Evolutionary conservation across 352 stramenopile species (phyloP).

Genomic region (Plasmopara viticola): DNA sequence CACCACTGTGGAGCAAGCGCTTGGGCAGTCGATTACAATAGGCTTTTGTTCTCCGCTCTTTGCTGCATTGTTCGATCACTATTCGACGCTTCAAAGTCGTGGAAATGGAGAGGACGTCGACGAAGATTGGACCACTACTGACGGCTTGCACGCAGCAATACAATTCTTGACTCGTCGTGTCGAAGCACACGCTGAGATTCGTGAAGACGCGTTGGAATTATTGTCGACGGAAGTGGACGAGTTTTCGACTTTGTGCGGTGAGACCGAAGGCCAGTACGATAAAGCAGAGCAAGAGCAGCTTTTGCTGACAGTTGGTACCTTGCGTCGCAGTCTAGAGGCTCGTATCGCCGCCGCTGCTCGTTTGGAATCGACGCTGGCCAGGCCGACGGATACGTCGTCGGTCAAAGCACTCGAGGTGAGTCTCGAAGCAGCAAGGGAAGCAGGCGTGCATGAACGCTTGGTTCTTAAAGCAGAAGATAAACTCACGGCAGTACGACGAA

Average conservation of each 20-base stretch:
- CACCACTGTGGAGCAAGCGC: slow-evolving; percentile 42
- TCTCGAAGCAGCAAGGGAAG: slow-evolving; percentile 51
- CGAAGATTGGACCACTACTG: slow-evolving; percentile 15
- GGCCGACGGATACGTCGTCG: slow-evolving; percentile 38
- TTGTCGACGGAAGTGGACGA: slow-evolving; percentile 46
- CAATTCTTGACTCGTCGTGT: slow-evolving; percentile 51
- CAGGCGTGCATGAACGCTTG: slow-evolving; percentile 51
- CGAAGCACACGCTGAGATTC: slow-evolving; percentile 44
- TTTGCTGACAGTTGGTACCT: slow-evolving; percentile 34
- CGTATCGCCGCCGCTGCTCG: slow-evolving; percentile 39
- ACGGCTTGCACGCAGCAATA: slow-evolving; percentile 48
- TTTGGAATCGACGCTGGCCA: slow-evolving; percentile 37
- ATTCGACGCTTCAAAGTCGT: slow-evolving; percentile 25
- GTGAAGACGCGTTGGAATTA: slow-evolving; percentile 51
- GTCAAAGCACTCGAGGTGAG: slow-evolving; percentile 46
- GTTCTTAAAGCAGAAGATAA: slow-evolving; percentile 60
- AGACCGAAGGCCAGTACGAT: slow-evolving; percentile 24
- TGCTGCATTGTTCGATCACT: slow-evolving; percentile 39
- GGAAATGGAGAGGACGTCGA: slow-evolving; percentile 8
- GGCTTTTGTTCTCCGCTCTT: slow-evolving; percentile 50
- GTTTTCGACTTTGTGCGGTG: slow-evolving; percentile 28
- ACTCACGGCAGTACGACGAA: slow-evolving; percentile 26
- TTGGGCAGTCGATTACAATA: slow-evolving; percentile 48
- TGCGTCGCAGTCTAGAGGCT: slow-evolving; percentile 44
- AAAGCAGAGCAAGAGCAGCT: slow-evolving; percentile 30